These are phyloP conservation scores for Tylopilus vinaceipallidus DNA, from an alignment of 768 basidiomycete species.

Conservation along the genomic window DNA sequence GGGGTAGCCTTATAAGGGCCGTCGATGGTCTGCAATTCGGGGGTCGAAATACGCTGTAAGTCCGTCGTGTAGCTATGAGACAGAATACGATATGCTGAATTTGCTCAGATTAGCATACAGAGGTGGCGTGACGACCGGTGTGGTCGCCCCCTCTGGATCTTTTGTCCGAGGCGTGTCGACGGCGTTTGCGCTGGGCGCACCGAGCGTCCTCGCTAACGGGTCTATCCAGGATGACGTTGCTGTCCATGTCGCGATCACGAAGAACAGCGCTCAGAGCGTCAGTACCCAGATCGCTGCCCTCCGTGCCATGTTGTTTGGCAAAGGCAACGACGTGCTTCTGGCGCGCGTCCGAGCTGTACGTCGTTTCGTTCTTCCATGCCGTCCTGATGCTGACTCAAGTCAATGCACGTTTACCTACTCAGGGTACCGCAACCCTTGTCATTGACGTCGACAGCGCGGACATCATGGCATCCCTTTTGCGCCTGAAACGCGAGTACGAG, in stretches of 20 bases:
- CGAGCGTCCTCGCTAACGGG: slow-evolving; percentile 9
- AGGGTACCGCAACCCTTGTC: slow-evolving; percentile 67
- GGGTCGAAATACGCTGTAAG: slow-evolving; percentile 13
- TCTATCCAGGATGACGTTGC: slow-evolving; percentile 51
- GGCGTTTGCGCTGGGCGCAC: slow-evolving; percentile 56
- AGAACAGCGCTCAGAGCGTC: slow-evolving; percentile 43
- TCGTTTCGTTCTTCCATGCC: neutral
- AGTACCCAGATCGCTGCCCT: slow-evolving; percentile 67
- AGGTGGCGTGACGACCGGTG: slow-evolving; percentile 63
- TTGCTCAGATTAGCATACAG: slow-evolving; percentile 57
- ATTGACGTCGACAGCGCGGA: slow-evolving; percentile 69
- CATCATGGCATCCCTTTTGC: slow-evolving; percentile 66
- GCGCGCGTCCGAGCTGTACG: slow-evolving; percentile 16
- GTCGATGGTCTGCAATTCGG: slow-evolving; percentile 39
- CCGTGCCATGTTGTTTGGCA: slow-evolving; percentile 56
- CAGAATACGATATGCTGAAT: neutral
- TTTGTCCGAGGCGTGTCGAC: slow-evolving; percentile 62
- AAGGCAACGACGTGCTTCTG: slow-evolving; percentile 41
- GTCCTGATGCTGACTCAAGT: neutral
- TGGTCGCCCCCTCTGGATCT: slow-evolving; percentile 47
- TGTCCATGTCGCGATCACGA: slow-evolving; percentile 59
- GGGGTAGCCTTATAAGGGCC: slow-evolving; percentile 27
- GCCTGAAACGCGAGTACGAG: slow-evolving; percentile 68
- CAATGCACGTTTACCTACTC: neutral
- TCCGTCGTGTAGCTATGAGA: slow-evolving; percentile 2